phyloP scores from a whole-genome alignment of 78 protist species.

The Chrysochromulina parva region DNA sequence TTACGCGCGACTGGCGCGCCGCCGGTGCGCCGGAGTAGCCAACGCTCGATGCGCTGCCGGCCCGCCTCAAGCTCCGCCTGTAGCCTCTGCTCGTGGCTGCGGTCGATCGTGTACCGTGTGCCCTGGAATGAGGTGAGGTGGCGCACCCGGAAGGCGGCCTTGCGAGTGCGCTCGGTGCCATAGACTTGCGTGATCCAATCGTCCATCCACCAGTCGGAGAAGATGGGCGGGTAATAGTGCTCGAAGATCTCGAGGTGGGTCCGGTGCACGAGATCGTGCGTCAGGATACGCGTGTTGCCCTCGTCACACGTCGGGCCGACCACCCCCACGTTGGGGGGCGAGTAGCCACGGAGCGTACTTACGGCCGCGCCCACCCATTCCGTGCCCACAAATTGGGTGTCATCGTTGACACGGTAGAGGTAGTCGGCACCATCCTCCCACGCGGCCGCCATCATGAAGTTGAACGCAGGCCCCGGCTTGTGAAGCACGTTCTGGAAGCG shows the following conservation, averaged over 20 bases:
- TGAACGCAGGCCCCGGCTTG: constrained; percentile 27
- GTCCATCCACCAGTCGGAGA: background rate
- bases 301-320: background rate
- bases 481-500: background rate
- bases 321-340: constrained; percentile 3
- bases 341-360: background rate
- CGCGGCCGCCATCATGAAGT: background rate
- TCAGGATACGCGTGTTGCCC: background rate
- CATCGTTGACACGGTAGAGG: background rate
- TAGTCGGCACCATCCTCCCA: background rate
- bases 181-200: background rate
- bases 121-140: background rate
- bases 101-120: too few species aligned
- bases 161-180: background rate
- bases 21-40: too few species aligned
- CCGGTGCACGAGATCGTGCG: constrained; percentile 8
- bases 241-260: background rate
- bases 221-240: background rate
- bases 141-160: background rate
- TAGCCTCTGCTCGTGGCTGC: too few species aligned
- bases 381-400: background rate
- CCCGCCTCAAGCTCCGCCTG: too few species aligned
- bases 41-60: too few species aligned
- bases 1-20: too few species aligned
- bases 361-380: background rate